These are phyloP conservation scores for Tolypocladium sp. DNA, from an alignment of 2,329 filamentous ascomycete species.

Conservation along the genomic window DNA sequence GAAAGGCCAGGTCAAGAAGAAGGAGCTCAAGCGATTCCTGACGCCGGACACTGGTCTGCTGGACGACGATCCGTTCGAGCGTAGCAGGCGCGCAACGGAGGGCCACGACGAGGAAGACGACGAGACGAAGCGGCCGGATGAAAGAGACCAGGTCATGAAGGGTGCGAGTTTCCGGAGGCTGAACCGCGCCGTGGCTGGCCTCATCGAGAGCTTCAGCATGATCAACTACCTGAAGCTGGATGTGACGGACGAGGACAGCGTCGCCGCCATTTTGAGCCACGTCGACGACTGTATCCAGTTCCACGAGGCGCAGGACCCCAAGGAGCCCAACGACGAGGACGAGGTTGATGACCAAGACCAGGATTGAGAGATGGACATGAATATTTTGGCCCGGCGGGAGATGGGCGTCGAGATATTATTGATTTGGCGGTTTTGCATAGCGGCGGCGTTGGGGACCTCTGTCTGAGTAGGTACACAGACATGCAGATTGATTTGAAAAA, in stretches of 20 bases:
- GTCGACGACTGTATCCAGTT: slow-evolving; percentile 92
- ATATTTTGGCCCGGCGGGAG: background rate
- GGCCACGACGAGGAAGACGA: slow-evolving; percentile 37
- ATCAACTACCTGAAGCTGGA: slow-evolving; percentile 90
- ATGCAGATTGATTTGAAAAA: background rate
- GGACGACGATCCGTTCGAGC: slow-evolving; percentile 64
- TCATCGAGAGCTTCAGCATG: slow-evolving; percentile 98
- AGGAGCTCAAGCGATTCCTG: slow-evolving; percentile 82
- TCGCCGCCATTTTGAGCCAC: slow-evolving; percentile 75
- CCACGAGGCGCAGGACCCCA: slow-evolving; percentile 86
- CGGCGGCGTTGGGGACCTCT: slow-evolving; percentile 26
- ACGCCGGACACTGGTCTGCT: slow-evolving; percentile 77
- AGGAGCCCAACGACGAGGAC: slow-evolving; percentile 61
- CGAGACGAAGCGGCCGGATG: slow-evolving; percentile 50
- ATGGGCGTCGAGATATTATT: background rate
- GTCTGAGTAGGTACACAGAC: background rate
- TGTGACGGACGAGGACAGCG: slow-evolving; percentile 84
- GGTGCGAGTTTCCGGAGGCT: slow-evolving; percentile 74
- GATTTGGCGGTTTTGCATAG: slow-evolving; percentile 24
- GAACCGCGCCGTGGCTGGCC: slow-evolving; percentile 77
- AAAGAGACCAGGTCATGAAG: slow-evolving; percentile 64
- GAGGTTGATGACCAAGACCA: slow-evolving; percentile 30
- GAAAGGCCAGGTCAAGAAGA: slow-evolving; percentile 78
- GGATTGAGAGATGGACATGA: slow-evolving; percentile 3
- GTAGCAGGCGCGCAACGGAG: slow-evolving; percentile 26